phyloP scores from a whole-genome alignment of 495 filamentous ascomycete species.

The Penicillium salamii region DNA sequence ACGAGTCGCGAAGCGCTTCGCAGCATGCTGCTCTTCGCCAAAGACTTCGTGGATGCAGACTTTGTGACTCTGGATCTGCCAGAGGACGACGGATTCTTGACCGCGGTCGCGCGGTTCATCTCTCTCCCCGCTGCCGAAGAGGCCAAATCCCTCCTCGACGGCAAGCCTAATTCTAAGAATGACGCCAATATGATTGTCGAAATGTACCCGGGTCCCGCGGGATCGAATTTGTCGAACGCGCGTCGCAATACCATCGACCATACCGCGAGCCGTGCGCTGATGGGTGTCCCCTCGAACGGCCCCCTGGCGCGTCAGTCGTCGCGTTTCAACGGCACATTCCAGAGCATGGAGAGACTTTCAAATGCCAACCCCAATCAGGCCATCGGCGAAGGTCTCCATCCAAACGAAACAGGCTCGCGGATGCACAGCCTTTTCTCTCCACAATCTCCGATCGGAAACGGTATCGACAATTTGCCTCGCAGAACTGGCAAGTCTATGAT shows the following conservation, averaged over 20 bases:
- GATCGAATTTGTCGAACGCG: slow-evolving; percentile 35
- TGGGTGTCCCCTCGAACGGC: slow-evolving; percentile 56
- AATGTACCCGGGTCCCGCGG: slow-evolving; percentile 51
- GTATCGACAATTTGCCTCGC: slow-evolving; percentile 64
- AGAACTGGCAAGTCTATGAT: slow-evolving; percentile 81
- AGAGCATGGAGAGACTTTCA: slow-evolving; percentile 68
- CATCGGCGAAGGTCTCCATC: slow-evolving; percentile 53
- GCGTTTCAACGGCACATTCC: slow-evolving; percentile 76
- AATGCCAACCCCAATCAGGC: slow-evolving; percentile 55
- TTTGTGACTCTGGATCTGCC: slow-evolving; percentile 63
- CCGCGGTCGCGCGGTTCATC: slow-evolving; percentile 74
- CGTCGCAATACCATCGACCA: slow-evolving; percentile 63
- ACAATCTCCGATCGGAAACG: slow-evolving; percentile 77
- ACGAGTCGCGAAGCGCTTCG: slow-evolving; percentile 70
- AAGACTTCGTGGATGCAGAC: slow-evolving; percentile 73
- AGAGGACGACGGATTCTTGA: slow-evolving; percentile 68
- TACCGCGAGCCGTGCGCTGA: slow-evolving; percentile 44
- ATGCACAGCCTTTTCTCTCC: slow-evolving; percentile 78
- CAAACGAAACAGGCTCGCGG: slow-evolving; percentile 58
- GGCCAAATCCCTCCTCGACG: slow-evolving; percentile 71
- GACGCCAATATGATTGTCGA: slow-evolving; percentile 80
- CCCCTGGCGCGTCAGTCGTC: slow-evolving; percentile 64
- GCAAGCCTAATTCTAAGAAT: slow-evolving; percentile 72
- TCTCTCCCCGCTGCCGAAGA: slow-evolving; percentile 70
- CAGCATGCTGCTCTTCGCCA: slow-evolving; percentile 81